Evolutionary conservation across 805 yeast genomes (phyloP).

Genomic region (Wickerhamiella sorbophila): DNA sequence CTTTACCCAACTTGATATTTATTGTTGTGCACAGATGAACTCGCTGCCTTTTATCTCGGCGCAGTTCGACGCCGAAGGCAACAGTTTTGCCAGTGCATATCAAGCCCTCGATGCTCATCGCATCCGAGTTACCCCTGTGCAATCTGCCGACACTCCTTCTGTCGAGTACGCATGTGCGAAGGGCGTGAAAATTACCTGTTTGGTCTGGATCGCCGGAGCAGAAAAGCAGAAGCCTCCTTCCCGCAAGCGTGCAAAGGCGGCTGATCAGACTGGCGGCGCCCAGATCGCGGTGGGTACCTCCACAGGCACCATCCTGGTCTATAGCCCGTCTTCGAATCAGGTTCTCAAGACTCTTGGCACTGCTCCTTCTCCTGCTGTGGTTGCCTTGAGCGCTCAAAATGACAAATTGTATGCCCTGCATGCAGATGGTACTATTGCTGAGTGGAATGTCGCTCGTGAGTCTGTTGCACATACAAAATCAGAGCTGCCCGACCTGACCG

Average conservation of each 20-base stretch:
- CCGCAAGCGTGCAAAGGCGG: constrained; percentile 19
- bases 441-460: constrained; percentile 43
- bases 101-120: constrained; percentile 60
- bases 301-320: constrained; percentile 49
- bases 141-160: constrained; percentile 27
- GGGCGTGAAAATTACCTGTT: constrained; percentile 33
- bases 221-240: constrained; percentile 16
- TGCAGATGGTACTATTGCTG: constrained; percentile 29
- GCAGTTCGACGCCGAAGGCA: constrained; percentile 47
- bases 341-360: constrained; percentile 31
- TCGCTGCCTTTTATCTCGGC: constrained; percentile 16
- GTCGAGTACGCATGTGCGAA: constrained; percentile 40
- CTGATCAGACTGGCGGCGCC: background rate
- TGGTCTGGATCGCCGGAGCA: constrained; percentile 33
- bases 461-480: constrained; percentile 21
- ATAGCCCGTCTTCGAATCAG: constrained; percentile 51
- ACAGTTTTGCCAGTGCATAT: constrained; percentile 47
- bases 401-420: constrained; percentile 10
- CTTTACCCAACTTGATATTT: background rate
- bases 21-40: background rate
- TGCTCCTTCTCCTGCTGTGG: constrained; percentile 3
- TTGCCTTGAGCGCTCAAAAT: background rate
- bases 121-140: constrained; percentile 44
- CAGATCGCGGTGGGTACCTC: constrained; percentile 48
- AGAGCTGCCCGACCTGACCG: constrained; percentile 10